These are phyloP conservation scores for Phytophthora hybrid DNA, from an alignment of 352 stramenopile genomes.

Conservation along the genomic window DNA sequence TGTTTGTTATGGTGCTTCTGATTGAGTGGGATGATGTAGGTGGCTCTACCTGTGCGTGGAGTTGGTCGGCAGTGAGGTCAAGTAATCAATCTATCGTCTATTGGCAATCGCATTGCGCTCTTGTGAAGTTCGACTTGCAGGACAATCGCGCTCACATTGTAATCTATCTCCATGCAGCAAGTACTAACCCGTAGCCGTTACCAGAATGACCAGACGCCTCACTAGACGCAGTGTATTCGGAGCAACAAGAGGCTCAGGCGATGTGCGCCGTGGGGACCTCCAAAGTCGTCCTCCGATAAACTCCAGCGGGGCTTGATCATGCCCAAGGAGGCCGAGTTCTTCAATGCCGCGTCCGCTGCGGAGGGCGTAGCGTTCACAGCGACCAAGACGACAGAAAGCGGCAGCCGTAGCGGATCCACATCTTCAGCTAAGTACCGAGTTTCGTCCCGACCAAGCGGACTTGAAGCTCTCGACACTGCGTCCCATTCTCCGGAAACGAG, in stretches of 20 bases:
- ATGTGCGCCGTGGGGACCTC: slow-evolving; percentile 9
- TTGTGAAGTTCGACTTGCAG: neutral
- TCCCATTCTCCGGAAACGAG: slow-evolving; percentile 15
- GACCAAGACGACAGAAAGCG: slow-evolving; percentile 9
- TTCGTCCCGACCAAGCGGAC: slow-evolving; percentile 18
- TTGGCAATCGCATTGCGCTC: slow-evolving; percentile 1
- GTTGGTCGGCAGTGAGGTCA: slow-evolving; percentile 8
- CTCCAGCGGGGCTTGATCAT: slow-evolving; percentile 14
- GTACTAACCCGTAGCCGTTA: slow-evolving; percentile 24
- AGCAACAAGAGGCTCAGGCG: slow-evolving; percentile 9
- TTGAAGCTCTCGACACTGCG: slow-evolving; percentile 1
- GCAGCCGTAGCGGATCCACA: slow-evolving; percentile 12
- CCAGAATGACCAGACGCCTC: slow-evolving; percentile 14
- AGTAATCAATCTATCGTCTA: slow-evolving; percentile 36
- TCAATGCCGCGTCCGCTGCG: slow-evolving; percentile 19
- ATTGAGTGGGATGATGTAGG: slow-evolving; percentile 17
- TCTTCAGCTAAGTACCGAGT: slow-evolving; percentile 35
- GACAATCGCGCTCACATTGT: neutral
- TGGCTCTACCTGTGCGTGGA: slow-evolving; percentile 1
- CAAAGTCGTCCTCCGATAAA: slow-evolving; percentile 10
- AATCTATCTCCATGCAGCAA: neutral
- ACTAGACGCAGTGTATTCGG: neutral
- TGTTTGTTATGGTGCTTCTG: slow-evolving; percentile 24
- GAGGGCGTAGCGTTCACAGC: slow-evolving; percentile 1
- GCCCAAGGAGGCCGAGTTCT: slow-evolving; percentile 33